Evolutionary conservation across 2,329 filamentous ascomycete genomes (phyloP).

Genomic region (Aspergillus pseudoterreus): DNA sequence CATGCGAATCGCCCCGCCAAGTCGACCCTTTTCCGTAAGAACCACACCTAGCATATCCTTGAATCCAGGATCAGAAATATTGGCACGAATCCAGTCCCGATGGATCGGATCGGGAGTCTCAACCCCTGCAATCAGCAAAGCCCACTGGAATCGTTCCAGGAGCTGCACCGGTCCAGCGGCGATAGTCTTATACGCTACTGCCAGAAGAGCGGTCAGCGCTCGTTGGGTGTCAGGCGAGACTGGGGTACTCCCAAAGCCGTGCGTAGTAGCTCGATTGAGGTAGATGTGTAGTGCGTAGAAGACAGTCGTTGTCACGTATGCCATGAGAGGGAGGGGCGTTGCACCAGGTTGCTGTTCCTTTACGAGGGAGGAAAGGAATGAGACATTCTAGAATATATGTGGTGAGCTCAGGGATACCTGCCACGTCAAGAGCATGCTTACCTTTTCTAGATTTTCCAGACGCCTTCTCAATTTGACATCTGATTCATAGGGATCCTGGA

Average conservation of each 20-base stretch:
- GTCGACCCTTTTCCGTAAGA: neutral
- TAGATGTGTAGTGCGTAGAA: slow-evolving; percentile 9
- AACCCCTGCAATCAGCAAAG: slow-evolving; percentile 7
- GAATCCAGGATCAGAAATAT: slow-evolving; percentile 8
- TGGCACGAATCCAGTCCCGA: slow-evolving; percentile 5
- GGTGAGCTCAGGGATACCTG: neutral
- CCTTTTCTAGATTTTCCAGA: slow-evolving; percentile 4
- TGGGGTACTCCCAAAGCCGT: slow-evolving; percentile 3
- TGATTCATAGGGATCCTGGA: neutral
- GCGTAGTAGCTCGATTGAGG: slow-evolving; percentile 4
- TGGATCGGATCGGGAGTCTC: slow-evolving; percentile 10
- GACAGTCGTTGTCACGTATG: slow-evolving; percentile 8
- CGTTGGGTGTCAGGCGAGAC: neutral
- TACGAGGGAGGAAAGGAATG: neutral
- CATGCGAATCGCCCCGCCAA: neutral
- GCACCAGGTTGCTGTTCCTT: neutral
- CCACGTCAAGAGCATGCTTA: neutral
- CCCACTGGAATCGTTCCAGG: slow-evolving; percentile 12
- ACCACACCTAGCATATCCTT: neutral
- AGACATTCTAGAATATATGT: neutral
- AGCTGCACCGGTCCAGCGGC: slow-evolving; percentile 5
- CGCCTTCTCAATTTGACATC: neutral
- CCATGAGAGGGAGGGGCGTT: slow-evolving; percentile 1
- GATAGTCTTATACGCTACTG: slow-evolving; percentile 6
- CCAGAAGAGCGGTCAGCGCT: slow-evolving; percentile 2